phyloP scores from a whole-genome alignment of 2,329 filamentous ascomycete species.

The Phialocephala subalpina region DNA sequence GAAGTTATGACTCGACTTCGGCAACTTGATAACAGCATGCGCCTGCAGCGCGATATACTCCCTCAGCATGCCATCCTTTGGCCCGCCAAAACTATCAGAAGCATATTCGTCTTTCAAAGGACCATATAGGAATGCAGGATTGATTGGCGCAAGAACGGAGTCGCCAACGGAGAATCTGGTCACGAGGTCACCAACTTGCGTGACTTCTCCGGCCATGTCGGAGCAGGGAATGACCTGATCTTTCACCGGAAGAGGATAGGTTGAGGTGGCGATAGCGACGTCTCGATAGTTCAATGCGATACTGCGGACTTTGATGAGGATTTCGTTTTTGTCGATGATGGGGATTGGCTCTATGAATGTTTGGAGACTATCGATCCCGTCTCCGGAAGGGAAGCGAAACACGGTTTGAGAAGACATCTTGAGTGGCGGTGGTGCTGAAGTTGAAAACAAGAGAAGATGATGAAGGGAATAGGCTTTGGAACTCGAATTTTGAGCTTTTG shows the following conservation, averaged over 20 bases:
- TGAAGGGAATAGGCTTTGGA: background rate
- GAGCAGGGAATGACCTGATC: conserved; percentile 47
- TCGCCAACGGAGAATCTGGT: conserved; percentile 43
- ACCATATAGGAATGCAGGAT: conserved; percentile 40
- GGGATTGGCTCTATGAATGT: conserved; percentile 40
- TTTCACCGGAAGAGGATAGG: conserved; percentile 45
- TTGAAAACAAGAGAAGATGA: background rate
- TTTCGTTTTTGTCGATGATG: conserved; percentile 36
- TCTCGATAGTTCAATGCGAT: conserved; percentile 48
- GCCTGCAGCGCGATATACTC: conserved; percentile 53
- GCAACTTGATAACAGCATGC: conserved; percentile 49
- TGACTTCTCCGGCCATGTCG: conserved; percentile 48
- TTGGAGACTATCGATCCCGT: conserved; percentile 35
- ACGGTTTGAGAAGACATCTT: conserved; percentile 24
- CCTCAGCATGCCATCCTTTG: conserved; percentile 49
- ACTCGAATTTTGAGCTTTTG: too few species aligned
- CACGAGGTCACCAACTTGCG: conserved; percentile 41
- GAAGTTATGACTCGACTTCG: conserved; percentile 52
- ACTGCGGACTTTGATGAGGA: conserved; percentile 44
- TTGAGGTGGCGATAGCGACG: conserved; percentile 40
- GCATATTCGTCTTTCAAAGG: conserved; percentile 2
- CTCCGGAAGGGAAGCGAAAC: conserved; percentile 23
- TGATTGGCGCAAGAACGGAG: conserved; percentile 41
- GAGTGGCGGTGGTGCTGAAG: background rate
- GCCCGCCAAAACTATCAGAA: conserved; percentile 37